A percentile compares a stretch with the other conserved stretches of the same genome.
Evolutionary conservation across 208 protist genomes (phyloP).

Genomic region (Crithidia mellificae): DNA sequence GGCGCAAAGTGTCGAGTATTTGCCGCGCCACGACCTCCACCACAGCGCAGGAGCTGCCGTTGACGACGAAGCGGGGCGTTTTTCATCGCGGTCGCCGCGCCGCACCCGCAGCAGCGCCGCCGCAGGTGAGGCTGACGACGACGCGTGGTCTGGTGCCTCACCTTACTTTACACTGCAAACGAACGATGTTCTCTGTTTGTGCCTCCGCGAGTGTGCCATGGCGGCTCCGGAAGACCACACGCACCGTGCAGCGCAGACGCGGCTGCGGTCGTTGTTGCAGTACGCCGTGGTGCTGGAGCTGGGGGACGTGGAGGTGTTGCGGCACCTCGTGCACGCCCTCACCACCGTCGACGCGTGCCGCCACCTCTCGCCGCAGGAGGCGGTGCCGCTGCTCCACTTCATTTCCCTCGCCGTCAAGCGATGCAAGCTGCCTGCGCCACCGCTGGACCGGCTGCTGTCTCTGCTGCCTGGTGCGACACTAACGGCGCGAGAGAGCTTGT

Average conservation of each 20-base stretch:
- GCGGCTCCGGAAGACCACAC: background rate
- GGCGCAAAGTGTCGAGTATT: conserved; percentile 13
- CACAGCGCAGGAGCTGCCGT: background rate
- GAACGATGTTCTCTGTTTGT: conserved; percentile 68
- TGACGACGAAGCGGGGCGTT: conserved; percentile 14
- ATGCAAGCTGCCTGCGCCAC: conserved; percentile 59
- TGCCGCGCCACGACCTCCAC: conserved; percentile 11
- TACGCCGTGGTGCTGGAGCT: conserved; percentile 64
- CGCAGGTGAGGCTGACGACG: conserved; percentile 21
- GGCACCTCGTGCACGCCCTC: conserved; percentile 36
- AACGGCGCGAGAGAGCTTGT: conserved; percentile 47
- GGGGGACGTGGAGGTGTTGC: conserved; percentile 49
- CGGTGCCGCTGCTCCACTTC: conserved; percentile 43
- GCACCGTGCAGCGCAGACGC: too few species aligned
- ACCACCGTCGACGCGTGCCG: conserved; percentile 34
- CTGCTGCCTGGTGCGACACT: conserved; percentile 40
- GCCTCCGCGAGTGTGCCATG: conserved; percentile 41
- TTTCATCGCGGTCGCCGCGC: conserved; percentile 11
- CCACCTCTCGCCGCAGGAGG: conserved; percentile 23
- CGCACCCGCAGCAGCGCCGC: background rate
- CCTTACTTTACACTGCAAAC: conserved; percentile 55
- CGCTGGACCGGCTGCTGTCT: conserved; percentile 54
- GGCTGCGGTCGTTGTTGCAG: conserved; percentile 36
- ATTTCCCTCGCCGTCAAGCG: conserved; percentile 75
- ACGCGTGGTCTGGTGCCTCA: conserved; percentile 62